Evolutionary conservation across 768 basidiomycete genomes (phyloP).

Genomic region (Pisolithus marmoratus): DNA sequence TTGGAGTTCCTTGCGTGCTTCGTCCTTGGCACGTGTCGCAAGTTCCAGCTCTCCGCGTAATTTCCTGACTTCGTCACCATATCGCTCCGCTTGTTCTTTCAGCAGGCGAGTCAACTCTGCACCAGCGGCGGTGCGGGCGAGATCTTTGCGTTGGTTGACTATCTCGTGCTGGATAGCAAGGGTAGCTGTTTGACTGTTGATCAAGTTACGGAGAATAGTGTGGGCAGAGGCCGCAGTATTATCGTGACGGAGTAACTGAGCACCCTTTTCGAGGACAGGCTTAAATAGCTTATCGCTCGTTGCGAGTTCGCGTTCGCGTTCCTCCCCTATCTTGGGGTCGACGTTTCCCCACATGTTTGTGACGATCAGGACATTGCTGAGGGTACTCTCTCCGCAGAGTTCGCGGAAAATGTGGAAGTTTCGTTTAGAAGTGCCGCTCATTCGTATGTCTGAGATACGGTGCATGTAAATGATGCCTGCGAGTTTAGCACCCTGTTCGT

Average conservation of each 20-base stretch:
- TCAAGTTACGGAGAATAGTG: conserved; percentile 36
- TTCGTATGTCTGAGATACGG: conserved; percentile 45
- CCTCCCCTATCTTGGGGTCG: conserved; percentile 30
- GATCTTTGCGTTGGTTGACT: conserved; percentile 41
- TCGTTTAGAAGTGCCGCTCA: conserved; percentile 44
- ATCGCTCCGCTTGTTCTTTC: conserved; percentile 39
- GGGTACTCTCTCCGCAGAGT: conserved; percentile 47
- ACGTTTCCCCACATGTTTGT: conserved; percentile 52
- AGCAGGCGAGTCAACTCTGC: conserved; percentile 47
- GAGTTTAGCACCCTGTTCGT: conserved; percentile 29
- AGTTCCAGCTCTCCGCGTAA: conserved; percentile 43
- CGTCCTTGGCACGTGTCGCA: conserved; percentile 40
- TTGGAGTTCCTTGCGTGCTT: conserved; percentile 40
- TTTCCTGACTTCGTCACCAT: conserved; percentile 41
- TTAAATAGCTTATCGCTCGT: conserved; percentile 43
- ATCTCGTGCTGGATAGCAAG: conserved; percentile 54
- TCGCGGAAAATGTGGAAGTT: conserved; percentile 49
- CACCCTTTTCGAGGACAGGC: conserved; percentile 44
- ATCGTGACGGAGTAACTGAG: conserved; percentile 37
- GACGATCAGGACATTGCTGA: conserved; percentile 46
- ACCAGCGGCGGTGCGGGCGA: conserved; percentile 50
- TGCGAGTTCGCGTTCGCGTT: conserved; percentile 42
- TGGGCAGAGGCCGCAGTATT: conserved; percentile 37
- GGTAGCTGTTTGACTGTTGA: conserved; percentile 34
- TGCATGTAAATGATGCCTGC: conserved; percentile 53